Conservation (phyloP, 73 alveolate species). For the Paraurostyla sp. region DNA sequence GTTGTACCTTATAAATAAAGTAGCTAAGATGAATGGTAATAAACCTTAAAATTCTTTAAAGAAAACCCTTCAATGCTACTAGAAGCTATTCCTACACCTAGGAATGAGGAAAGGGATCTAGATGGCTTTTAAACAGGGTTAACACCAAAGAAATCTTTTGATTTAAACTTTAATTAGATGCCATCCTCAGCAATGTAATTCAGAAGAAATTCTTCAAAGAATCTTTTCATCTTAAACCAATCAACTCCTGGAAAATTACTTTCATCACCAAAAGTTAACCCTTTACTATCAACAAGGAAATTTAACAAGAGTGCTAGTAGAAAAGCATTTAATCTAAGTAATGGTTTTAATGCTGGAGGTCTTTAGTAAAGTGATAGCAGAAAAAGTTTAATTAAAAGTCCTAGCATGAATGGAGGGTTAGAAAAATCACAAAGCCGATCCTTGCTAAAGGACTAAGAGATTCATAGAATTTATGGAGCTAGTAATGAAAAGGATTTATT, state of each 20-base stretch:
- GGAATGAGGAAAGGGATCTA: slow-evolving; percentile 21
- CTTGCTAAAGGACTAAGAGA: background rate
- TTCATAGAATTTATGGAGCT: slow-evolving; percentile 20
- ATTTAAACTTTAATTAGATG: slow-evolving; percentile 3
- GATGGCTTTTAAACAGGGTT: background rate
- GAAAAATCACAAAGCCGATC: too few relatives aligned
- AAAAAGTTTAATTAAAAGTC: background rate
- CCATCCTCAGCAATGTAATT: background rate
- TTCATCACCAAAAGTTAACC: slow-evolving; percentile 34
- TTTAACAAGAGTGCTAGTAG: background rate
- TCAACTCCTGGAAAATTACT: background rate
- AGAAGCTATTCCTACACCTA: slow-evolving; percentile 65
- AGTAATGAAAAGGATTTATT: background rate
- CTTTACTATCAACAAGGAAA: slow-evolving; percentile 1
- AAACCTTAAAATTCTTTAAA: slow-evolving; percentile 15
- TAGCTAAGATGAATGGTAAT: slow-evolving; percentile 37
- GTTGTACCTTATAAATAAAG: background rate
- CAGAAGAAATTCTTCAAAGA: slow-evolving; percentile 18
- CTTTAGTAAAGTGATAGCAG: background rate
- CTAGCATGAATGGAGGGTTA: slow-evolving; percentile 2
- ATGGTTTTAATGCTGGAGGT: background rate
- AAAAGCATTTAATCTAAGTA: background rate
- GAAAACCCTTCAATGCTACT: slow-evolving; percentile 27
- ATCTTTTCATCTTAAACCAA: background rate
- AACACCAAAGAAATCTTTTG: slow-evolving; percentile 40